Percentiles rank a stretch among this genome's conserved stretches.
phyloP scores from a whole-genome alignment of 2,329 filamentous ascomycete genomes.

The Acephala macrosclerotiorum region DNA sequence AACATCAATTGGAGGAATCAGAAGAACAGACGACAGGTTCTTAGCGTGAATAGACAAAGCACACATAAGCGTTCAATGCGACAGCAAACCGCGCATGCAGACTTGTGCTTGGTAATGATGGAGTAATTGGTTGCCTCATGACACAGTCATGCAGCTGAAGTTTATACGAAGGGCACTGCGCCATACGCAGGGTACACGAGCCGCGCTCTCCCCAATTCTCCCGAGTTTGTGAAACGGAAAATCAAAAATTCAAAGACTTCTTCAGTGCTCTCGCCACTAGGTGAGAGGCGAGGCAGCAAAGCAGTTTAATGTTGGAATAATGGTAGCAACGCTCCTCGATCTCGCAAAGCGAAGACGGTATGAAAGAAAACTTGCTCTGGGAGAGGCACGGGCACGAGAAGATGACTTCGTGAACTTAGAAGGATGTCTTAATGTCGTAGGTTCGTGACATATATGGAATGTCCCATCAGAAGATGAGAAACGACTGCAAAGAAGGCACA shows the following conservation, averaged over 20 bases:
- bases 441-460: not conserved
- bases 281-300: too few relatives aligned
- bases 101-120: not conserved
- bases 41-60: too few relatives aligned
- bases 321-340: too few relatives aligned
- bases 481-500: too few relatives aligned
- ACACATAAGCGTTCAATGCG: too few relatives aligned
- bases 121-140: not conserved
- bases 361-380: not conserved
- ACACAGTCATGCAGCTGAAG: not conserved
- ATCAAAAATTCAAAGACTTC: not conserved
- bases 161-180: not conserved
- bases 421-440: not conserved
- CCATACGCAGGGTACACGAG: not conserved
- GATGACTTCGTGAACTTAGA: not conserved
- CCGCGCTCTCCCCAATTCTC: not conserved
- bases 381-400: not conserved
- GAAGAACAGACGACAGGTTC: too few relatives aligned
- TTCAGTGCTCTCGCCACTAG: not conserved
- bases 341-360: too few relatives aligned
- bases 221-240: not conserved
- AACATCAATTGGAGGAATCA: too few relatives aligned
- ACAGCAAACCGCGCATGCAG: too few relatives aligned
- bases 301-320: too few relatives aligned
- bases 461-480: too few relatives aligned